Base-by-base conservation (phyloP, 2,329 filamentous ascomycete genomes). In the Beauveria sp. region DNA sequence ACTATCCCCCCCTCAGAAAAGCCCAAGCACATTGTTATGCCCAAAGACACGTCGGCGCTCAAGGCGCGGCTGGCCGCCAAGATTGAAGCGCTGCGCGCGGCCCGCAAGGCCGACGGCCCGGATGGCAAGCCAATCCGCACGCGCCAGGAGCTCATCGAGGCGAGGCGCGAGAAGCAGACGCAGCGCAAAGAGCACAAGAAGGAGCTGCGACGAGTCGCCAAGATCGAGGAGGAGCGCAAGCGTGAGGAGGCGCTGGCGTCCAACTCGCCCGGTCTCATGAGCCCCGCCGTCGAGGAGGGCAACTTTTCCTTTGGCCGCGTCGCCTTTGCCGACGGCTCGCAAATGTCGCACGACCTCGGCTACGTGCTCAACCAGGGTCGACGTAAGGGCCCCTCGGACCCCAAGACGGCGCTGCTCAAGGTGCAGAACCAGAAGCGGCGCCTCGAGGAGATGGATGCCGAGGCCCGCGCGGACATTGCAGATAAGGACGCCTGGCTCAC, bases 401-500 rank as follows among this genome's bases (percentile, higher is more conserved):
- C 90, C 52, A 90, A 90, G 71, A 91, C 91, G 1, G 91, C 93
- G 7, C 85, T 99, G n/a, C 83, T 89, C 68, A 90, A 90, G 58
- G 86, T 91, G 1, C 88, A 97, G 75, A 90, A 91, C 70, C 93
- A 96, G 75, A 89, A 93, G 77, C 86, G 88, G 68, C 88, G 92
- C 30, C 78, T 98, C 34, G 83, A 86, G 50, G 83, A 79, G 30
- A 84, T 96, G 70, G 89, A 93, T 68, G 85, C 88, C 1, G 84
- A 86, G 66, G 96, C 96, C 77, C 88, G 89, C 61, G 87, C 87
- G 64, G 90, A 96, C 63, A 88, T 98, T 50, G 86, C 92, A 63
- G 91, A 97, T 75, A 98, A 98, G 79, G 93, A 99, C 69, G 80
- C 87, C 62, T 99, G 95, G 95, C 80, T 97, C 63, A 93, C 90